Evolutionary conservation across 164 flowering plant species (phyloP).

Genomic region (Kalanchoe fedtschenkoi): DNA sequence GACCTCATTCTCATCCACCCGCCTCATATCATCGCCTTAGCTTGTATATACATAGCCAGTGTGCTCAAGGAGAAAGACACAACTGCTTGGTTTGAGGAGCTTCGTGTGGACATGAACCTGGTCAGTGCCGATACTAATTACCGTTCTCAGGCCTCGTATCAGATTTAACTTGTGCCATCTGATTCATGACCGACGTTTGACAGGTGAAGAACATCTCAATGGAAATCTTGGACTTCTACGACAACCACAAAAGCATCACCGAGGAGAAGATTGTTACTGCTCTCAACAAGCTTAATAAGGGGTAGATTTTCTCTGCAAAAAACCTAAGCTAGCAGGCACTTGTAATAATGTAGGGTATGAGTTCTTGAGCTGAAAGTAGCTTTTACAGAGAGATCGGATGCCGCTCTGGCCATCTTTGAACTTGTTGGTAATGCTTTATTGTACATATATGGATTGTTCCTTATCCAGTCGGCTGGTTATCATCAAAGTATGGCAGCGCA

Average conservation of each 20-base stretch:
- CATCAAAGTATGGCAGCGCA: no score
- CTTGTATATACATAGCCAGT: constrained; percentile 85
- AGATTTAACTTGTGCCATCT: background rate
- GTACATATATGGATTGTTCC: no score
- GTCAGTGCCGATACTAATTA: constrained; percentile 28
- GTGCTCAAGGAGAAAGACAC: constrained; percentile 80
- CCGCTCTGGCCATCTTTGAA: no score
- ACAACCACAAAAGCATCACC: constrained; percentile 34
- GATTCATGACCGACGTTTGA: background rate
- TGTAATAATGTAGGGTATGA: background rate
- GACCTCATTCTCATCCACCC: constrained; percentile 86
- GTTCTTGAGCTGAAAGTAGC: no score
- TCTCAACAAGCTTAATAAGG: constrained; percentile 42
- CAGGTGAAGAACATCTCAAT: constrained; percentile 93
- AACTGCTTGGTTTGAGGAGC: constrained; percentile 96
- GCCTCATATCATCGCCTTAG: constrained; percentile 82
- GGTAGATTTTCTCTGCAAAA: background rate
- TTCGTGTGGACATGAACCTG: constrained; percentile 95
- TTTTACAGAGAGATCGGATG: no score
- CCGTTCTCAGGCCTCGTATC: background rate
- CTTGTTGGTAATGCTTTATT: no score
- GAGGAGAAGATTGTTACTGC: constrained; percentile 60
- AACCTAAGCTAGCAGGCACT: background rate
- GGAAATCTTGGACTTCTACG: constrained; percentile 92
- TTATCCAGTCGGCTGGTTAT: no score